Evolutionary conservation across 2,329 filamentous ascomycete species (phyloP), one percentile per base, ranked within the genome.

Genomic region (Didymellaceae sp.): DNA sequence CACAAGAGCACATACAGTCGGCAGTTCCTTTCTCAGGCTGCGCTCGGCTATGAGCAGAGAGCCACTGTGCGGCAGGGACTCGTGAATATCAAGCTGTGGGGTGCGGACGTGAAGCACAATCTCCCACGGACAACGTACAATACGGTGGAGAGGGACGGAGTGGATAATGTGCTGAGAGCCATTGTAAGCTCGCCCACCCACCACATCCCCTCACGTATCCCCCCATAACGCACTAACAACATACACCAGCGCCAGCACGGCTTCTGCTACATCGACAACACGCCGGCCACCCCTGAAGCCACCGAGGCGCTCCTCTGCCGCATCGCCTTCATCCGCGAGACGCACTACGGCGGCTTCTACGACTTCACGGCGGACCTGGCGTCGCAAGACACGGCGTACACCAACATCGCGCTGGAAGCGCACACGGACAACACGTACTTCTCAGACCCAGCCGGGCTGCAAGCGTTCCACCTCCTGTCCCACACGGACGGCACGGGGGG

Each of bases 381-480:
- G 21, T 88, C 88, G 67, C 92, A 92, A 58, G 91, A 96, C 66
- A 95, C 90, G 1, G 91, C 91, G 3, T 99, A 97, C 76, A 97
- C 93, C 1, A 91, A 88, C 63, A 80, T 94, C 41, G 86, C 86
- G 1, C 82, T 99, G 2, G 84, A 86, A 16, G 87, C 89, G 1
- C 94, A 99, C 73, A 97, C 93, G 1, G 94, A 99, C 75, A 97
- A 85, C 6, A 96, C 93, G 1, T 97, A 99, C 74, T 97, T 97
- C 75, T 91, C 86, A 17, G 93, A 97, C 57, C 93, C 94, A 0
- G 87, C 90, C 2, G 91, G 93, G 8, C 81, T 99, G 25, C 94
- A 99, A 72, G 86, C 94, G 20, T 95, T 99, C 73, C 94, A 99
- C 68, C 79, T 97, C 37, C 82, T 97, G 21, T 94, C 90, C 0